Conservation (phyloP, 2,329 filamentous ascomycete genomes). For the Fusarium kyushuense region DNA sequence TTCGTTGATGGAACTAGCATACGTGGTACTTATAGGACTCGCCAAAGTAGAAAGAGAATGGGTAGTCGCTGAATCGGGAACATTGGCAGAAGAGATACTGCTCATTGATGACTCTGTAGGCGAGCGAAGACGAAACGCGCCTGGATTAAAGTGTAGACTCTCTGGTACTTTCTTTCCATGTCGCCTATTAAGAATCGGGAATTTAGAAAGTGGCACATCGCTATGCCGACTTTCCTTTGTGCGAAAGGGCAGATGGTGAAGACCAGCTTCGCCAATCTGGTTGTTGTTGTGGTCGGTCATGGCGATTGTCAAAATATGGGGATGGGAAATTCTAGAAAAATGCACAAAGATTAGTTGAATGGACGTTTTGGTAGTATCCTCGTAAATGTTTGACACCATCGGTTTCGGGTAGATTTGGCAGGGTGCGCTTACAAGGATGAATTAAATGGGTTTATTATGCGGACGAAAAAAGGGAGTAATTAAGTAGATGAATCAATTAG, state of each 20-base stretch:
- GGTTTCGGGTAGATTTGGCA: conserved; percentile 1
- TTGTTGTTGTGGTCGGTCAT: conserved; percentile 38
- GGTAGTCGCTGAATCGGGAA: conserved; percentile 56
- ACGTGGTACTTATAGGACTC: conserved; percentile 54
- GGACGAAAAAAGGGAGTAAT: not conserved
- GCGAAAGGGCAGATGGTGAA: conserved; percentile 47
- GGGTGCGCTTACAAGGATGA: conserved; percentile 13
- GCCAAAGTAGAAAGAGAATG: conserved; percentile 53
- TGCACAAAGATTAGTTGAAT: not conserved
- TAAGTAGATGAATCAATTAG: conserved; percentile 3
- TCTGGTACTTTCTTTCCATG: conserved; percentile 48
- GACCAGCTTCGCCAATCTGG: conserved; percentile 39
- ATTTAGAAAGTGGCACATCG: conserved; percentile 31
- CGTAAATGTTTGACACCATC: not conserved
- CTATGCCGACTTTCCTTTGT: conserved; percentile 36
- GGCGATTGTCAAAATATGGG: conserved; percentile 5
- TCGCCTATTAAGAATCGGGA: conserved; percentile 26
- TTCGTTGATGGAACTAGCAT: conserved; percentile 52
- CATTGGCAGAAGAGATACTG: conserved; percentile 54
- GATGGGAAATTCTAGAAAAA: conserved; percentile 10
- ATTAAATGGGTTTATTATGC: conserved; percentile 15
- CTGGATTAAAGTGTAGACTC: conserved; percentile 48
- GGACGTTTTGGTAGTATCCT: not conserved
- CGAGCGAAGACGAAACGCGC: conserved; percentile 50
- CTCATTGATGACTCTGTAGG: conserved; percentile 55